Evolutionary conservation across 176 grass and related monocot species (phyloP), one percentile per base, ranked within the genome.

Genomic region (Carex scoparia): DNA sequence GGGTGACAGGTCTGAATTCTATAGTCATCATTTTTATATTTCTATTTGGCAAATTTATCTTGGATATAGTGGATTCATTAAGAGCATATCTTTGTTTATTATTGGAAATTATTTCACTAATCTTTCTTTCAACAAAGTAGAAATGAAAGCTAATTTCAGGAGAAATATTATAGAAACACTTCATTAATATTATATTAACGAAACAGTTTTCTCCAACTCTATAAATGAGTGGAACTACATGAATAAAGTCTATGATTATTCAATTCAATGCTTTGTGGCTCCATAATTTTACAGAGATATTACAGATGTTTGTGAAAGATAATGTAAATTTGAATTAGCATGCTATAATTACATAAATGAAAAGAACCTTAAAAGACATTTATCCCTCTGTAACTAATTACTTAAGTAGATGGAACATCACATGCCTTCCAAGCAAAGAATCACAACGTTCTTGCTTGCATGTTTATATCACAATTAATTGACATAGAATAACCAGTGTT

Each of bases 1-100:
- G 88, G 96, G 93, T 4, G 96, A 94, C 77, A 88, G 92, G 92
- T 93, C 72, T 88, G 89, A 9, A 48, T 3, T 54, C 5, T 56
- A 55, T 56, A 65, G 10, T 65, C 23, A 65, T 64, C 4, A 42
- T 80, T 65, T 63, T 6, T 44, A 42, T 81, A 44, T 63, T 11
- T 81, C 63, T 42, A 14, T 44, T 57, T 38, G 14, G 53, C 58
- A 60, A 81, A 33, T 81, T 62, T 7, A 62, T 40, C 30, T 81
- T 8, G 37, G 16, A 44, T 46, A 77, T 46, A 27, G 31, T 65
- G 37, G 40, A 27, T 65, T 82, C 4, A 44, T 5, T 65, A 7
- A 81, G 58, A 61, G 18, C 42, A 49, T 62, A 64, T 46, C 16
- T 37, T 57, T 46, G 10, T 48, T 23, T 23, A 16, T 3, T 27